These are phyloP conservation scores for Neonectria sp. DNA, from an alignment of 2,329 filamentous ascomycete genomes.

Conservation along the genomic window DNA sequence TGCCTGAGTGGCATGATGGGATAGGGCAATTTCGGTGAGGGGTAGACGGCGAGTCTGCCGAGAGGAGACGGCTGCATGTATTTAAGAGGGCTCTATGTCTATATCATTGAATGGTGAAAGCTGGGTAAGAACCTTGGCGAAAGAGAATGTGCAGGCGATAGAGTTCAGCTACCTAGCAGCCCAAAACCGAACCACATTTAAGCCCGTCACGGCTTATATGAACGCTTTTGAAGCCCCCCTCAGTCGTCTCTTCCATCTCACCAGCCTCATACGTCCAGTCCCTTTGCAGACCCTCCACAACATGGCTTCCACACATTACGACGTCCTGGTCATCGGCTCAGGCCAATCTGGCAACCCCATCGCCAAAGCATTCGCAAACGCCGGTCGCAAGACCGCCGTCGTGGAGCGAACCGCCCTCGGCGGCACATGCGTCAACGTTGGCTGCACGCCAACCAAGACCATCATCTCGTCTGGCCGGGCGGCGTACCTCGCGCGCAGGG, in stretches of 20 bases:
- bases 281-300: constrained; percentile 7
- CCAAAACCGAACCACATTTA: background rate
- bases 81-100: constrained; percentile 7
- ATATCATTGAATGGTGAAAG: background rate
- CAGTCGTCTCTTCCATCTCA: constrained; percentile 3
- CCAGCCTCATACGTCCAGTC: background rate
- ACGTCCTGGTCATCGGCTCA: constrained; percentile 64
- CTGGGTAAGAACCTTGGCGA: background rate
- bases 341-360: constrained; percentile 68
- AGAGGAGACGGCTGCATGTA: background rate
- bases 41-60: constrained; percentile 33
- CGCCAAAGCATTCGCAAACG: constrained; percentile 61
- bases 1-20: constrained; percentile 18
- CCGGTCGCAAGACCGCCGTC: constrained; percentile 61
- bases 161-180: background rate
- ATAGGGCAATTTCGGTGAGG: constrained; percentile 37
- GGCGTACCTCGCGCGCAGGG: constrained; percentile 61
- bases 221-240: background rate
- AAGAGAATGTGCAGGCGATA: background rate
- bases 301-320: constrained; percentile 44
- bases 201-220: constrained; percentile 4
- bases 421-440: constrained; percentile 69
- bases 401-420: constrained; percentile 65
- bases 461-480: constrained; percentile 68
- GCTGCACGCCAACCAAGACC: constrained; percentile 71